A percentile compares a stretch with the other conserved stretches of the same genome.
These are phyloP conservation scores for Fusarium poae DNA, from an alignment of 2,329 filamentous ascomycete genomes.

Conservation along the genomic window DNA sequence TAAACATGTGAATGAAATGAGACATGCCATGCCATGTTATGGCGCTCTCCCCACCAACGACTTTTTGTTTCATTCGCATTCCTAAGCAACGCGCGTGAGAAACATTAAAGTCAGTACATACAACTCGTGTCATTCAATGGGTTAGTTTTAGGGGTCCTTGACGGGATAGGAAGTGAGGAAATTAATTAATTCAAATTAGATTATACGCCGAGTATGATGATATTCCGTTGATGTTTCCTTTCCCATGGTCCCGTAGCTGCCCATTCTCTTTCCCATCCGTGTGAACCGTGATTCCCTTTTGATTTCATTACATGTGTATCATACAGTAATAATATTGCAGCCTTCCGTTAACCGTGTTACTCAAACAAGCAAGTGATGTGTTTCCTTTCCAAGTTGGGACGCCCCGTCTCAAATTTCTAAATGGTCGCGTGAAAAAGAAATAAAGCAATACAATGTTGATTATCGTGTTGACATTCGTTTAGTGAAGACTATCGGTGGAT, in stretches of 20 bases:
- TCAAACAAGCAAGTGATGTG: conserved; percentile 14
- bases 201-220: conserved; percentile 40
- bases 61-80: conserved; percentile 36
- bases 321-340: conserved; percentile 22
- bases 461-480: not conserved
- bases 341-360: conserved; percentile 14
- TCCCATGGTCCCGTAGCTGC: conserved; percentile 27
- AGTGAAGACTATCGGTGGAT: conserved; percentile 46
- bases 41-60: conserved; percentile 18
- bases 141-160: conserved; percentile 7
- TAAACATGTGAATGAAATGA: conserved; percentile 34
- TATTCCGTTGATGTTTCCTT: conserved; percentile 19
- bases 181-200: conserved; percentile 34
- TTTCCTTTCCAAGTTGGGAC: conserved; percentile 24
- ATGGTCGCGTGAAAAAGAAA: conserved; percentile 13
- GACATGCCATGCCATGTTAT: conserved; percentile 3
- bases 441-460: conserved; percentile 7
- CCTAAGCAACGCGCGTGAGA: conserved; percentile 4
- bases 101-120: conserved; percentile 1
- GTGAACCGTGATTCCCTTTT: conserved; percentile 15
- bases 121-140: not conserved
- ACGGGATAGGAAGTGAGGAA: not conserved
- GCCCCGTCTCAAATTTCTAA: conserved; percentile 20
- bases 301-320: conserved; percentile 19
- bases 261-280: conserved; percentile 16